Evolutionary conservation across 2,329 filamentous ascomycete species (phyloP).

Genomic region (Aspergillus spinulosporus): DNA sequence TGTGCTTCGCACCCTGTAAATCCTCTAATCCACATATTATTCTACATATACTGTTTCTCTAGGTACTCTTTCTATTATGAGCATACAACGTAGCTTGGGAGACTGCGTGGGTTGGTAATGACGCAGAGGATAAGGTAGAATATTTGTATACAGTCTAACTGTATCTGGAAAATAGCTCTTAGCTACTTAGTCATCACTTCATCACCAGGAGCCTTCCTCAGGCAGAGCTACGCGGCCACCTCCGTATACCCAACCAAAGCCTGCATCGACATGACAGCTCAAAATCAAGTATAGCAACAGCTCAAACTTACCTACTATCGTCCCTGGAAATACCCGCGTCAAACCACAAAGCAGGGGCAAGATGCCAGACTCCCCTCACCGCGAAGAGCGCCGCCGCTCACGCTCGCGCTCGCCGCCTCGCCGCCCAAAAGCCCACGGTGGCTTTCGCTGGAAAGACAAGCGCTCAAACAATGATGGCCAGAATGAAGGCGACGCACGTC

Average conservation of each 20-base stretch:
- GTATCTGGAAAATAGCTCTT: too few species aligned
- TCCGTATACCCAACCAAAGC: neutral
- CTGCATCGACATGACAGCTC: neutral
- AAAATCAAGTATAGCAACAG: neutral
- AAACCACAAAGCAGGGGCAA: neutral
- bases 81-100: too few species aligned
- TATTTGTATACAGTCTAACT: too few species aligned
- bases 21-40: too few species aligned
- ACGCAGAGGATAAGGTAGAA: too few species aligned
- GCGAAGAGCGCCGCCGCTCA: conserved; percentile 14
- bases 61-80: too few species aligned
- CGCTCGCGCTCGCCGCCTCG: conserved; percentile 20
- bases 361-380: conserved; percentile 8
- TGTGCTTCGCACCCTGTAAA: too few species aligned
- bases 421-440: conserved; percentile 42
- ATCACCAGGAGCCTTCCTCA: neutral
- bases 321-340: neutral
- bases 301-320: neutral
- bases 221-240: neutral
- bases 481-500: conserved; percentile 47
- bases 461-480: conserved; percentile 49
- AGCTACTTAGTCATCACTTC: neutral
- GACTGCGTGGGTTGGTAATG: too few species aligned
- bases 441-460: conserved; percentile 53
- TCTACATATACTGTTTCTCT: too few species aligned